These are phyloP conservation scores for Nissolia schottii DNA, from an alignment of 306 rosid genomes.

Conservation along the genomic window DNA sequence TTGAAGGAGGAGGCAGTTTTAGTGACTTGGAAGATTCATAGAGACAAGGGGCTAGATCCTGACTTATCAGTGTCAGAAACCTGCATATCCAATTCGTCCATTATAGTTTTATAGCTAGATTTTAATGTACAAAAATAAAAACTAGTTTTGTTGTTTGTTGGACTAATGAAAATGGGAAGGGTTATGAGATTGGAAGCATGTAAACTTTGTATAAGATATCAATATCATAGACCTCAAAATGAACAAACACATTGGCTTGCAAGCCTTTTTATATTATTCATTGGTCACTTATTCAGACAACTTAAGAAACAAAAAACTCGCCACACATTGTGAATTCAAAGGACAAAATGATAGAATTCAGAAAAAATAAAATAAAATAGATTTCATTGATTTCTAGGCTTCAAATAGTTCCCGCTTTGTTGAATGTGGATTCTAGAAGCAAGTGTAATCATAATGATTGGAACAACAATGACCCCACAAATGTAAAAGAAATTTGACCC, in stretches of 20 bases:
- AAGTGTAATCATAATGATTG: neutral
- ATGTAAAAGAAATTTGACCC: neutral
- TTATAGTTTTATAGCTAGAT: no score
- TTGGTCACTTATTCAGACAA: neutral
- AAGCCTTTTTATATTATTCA: neutral
- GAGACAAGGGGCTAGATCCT: no score
- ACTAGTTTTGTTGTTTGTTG: no score
- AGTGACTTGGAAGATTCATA: no score
- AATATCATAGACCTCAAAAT: neutral
- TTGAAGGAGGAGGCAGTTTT: no score
- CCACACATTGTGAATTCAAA: neutral
- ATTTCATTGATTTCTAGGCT: neutral
- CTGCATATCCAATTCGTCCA: no score
- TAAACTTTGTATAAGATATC: neutral
- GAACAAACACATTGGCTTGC: neutral
- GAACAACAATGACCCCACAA: neutral
- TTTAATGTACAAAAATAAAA: no score
- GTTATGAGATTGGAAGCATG: no score
- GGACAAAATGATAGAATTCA: neutral
- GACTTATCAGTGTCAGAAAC: no score
- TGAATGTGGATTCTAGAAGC: neutral
- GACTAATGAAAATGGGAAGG: no score
- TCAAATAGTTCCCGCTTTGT: neutral
- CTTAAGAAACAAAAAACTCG: neutral
- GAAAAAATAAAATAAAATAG: neutral